A percentile compares a stretch with the other conserved stretches of the same genome.
phyloP scores from a whole-genome alignment of 306 rosid genomes.

The Medicago lupulina region DNA sequence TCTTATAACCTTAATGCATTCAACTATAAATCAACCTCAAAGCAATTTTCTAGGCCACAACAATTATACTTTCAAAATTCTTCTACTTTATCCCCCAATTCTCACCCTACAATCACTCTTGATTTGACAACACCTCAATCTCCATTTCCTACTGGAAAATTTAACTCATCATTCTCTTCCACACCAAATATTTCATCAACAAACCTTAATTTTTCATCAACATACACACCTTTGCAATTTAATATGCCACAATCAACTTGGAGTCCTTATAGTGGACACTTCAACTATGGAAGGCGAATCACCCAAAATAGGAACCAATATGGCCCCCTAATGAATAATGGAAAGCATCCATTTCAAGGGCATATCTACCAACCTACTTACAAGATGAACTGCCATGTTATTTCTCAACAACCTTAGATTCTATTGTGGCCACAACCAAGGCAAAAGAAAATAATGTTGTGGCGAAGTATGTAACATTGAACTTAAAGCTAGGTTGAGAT shows the following conservation, averaged over 20 bases:
- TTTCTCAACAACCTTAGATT: conserved; percentile 38
- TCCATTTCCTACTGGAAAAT: conserved; percentile 7
- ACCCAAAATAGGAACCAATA: conserved; percentile 41
- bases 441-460: conserved; percentile 38
- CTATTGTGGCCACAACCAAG: conserved; percentile 41
- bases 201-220: too few species aligned
- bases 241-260: conserved; percentile 33
- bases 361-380: conserved; percentile 38
- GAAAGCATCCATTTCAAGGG: conserved; percentile 50
- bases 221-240: conserved; percentile 43
- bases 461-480: conserved; percentile 16
- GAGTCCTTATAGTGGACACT: conserved; percentile 29
- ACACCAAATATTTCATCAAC: conserved; percentile 41
- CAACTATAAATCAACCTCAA: conserved; percentile 39
- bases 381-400: conserved; percentile 24
- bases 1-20: conserved; percentile 34
- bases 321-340: not conserved
- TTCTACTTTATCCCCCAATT: not conserved
- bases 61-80: conserved; percentile 50
- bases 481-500: conserved; percentile 8
- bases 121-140: too few species aligned
- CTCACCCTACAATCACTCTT: too few species aligned
- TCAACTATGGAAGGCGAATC: conserved; percentile 32
- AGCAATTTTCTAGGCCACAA: conserved; percentile 36
- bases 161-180: conserved; percentile 30